Conservation (phyloP, 106 monocot genomes). For the Allium fistulosum region DNA sequence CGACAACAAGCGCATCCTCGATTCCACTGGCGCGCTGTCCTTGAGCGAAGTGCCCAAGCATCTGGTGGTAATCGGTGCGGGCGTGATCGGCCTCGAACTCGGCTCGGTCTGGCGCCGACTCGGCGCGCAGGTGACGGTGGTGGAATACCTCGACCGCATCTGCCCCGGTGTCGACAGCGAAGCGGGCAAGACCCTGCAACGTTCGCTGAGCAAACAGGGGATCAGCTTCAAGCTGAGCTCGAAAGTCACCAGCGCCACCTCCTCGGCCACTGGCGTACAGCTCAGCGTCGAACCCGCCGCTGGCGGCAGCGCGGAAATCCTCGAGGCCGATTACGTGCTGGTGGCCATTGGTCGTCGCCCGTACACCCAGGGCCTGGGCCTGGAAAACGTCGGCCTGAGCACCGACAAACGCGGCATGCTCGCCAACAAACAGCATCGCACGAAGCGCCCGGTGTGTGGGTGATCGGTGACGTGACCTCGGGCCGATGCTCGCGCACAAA, state of each 20-base stretch:
- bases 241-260: constrained; percentile 43
- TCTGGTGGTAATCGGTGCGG: constrained; percentile 56
- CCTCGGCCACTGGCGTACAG: constrained; percentile 44
- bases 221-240: constrained; percentile 61
- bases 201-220: constrained; percentile 49
- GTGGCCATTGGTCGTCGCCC: constrained; percentile 44
- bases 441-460: constrained; percentile 31
- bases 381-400: constrained; percentile 32
- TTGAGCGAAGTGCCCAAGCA: constrained; percentile 43
- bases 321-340: constrained; percentile 57
- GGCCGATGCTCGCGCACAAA: constrained; percentile 71
- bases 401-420: constrained; percentile 46
- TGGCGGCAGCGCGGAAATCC: constrained; percentile 37
- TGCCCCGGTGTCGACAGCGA: constrained; percentile 47
- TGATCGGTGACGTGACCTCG: constrained; percentile 48
- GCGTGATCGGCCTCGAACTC: constrained; percentile 56
- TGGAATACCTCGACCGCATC: constrained; percentile 43
- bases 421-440: constrained; percentile 27
- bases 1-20: constrained; percentile 54
- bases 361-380: constrained; percentile 35
- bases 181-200: constrained; percentile 47
- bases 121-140: constrained; percentile 55
- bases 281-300: constrained; percentile 44
- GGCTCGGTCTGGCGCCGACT: constrained; percentile 58
- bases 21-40: constrained; percentile 47